These are phyloP conservation scores for Alternaria arbusti DNA, from an alignment of 2,329 filamentous ascomycete genomes.

Conservation along the genomic window DNA sequence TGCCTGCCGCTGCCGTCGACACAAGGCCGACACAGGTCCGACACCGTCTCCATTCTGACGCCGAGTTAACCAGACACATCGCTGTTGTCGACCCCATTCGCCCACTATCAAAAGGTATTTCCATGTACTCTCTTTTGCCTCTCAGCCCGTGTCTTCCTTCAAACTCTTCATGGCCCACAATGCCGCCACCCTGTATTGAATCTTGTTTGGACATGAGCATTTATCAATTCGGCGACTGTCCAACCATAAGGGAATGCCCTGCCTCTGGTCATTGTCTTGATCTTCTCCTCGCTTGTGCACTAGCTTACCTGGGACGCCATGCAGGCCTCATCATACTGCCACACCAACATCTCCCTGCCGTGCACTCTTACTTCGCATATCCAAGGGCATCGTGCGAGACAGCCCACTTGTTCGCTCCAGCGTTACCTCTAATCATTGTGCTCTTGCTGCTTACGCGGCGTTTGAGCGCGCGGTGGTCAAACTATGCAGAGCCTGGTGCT, in stretches of 20 bases:
- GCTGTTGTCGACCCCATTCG: not conserved
- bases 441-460: conserved; percentile 45
- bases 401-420: conserved; percentile 26
- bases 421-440: conserved; percentile 34
- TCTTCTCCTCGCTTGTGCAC: conserved; percentile 28
- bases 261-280: conserved; percentile 20
- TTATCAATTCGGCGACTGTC: conserved; percentile 18
- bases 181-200: not conserved
- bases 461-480: conserved; percentile 46
- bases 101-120: conserved; percentile 33
- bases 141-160: conserved; percentile 1
- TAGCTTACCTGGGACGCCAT: conserved; percentile 43
- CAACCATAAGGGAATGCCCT: conserved; percentile 3
- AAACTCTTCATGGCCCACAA: not conserved
- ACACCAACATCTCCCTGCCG: conserved; percentile 27
- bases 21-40: conserved; percentile 12
- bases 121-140: conserved; percentile 20
- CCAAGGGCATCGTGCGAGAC: conserved; percentile 20
- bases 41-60: conserved; percentile 1
- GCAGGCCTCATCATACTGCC: conserved; percentile 35
- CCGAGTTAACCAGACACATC: not conserved
- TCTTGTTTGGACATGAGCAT: conserved; percentile 20
- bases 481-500: conserved; percentile 52
- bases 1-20: conserved; percentile 17
- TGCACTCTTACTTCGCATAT: conserved; percentile 24